Evolutionary conservation across 169 alveolate genomes (phyloP).

Genomic region (Eimeria zaria): DNA sequence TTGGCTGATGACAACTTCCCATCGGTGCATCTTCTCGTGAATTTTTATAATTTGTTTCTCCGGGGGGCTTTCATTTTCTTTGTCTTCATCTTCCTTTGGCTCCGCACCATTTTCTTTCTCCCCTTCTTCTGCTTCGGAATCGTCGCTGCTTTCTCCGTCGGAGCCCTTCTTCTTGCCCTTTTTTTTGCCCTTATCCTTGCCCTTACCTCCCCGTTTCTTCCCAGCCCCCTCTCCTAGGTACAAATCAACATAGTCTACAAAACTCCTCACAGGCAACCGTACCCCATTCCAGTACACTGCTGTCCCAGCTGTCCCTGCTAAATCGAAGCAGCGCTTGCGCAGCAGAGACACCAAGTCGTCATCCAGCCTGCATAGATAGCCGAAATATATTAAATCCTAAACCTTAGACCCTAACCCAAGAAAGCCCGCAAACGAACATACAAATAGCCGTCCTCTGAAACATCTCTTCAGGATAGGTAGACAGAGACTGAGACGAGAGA

Average conservation of each 20-base stretch:
- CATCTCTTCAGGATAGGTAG: neutral
- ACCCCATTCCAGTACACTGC: constrained; percentile 97
- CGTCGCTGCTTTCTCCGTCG: constrained; percentile 38
- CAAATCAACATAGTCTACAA: constrained; percentile 97
- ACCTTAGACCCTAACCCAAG: neutral
- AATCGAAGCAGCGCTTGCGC: constrained; percentile 99
- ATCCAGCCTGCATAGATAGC: constrained; percentile 73
- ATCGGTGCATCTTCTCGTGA: constrained; percentile 90
- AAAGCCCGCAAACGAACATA: neutral
- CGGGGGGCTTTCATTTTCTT: constrained; percentile 21
- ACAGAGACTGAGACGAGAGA: neutral
- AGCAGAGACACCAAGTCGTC: constrained; percentile 92
- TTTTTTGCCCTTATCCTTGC: constrained; percentile 17
- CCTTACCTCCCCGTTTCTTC: constrained; percentile 8
- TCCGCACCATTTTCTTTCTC: constrained; percentile 51
- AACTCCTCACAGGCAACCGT: constrained; percentile 94
- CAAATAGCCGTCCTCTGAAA: neutral
- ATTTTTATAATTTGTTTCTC: constrained; percentile 60
- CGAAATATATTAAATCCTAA: neutral
- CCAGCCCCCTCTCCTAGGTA: constrained; percentile 89
- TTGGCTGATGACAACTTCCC: constrained; percentile 93
- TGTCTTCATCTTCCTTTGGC: constrained; percentile 17
- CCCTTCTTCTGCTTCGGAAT: neutral
- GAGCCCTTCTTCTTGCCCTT: constrained; percentile 18
- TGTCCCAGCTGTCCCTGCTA: constrained; percentile 98